Percentiles rank a stretch among this genome's conserved stretches.
Evolutionary conservation across 1,284 basidiomycete genomes (phyloP).

Genomic region (Trichosporon sp.): DNA sequence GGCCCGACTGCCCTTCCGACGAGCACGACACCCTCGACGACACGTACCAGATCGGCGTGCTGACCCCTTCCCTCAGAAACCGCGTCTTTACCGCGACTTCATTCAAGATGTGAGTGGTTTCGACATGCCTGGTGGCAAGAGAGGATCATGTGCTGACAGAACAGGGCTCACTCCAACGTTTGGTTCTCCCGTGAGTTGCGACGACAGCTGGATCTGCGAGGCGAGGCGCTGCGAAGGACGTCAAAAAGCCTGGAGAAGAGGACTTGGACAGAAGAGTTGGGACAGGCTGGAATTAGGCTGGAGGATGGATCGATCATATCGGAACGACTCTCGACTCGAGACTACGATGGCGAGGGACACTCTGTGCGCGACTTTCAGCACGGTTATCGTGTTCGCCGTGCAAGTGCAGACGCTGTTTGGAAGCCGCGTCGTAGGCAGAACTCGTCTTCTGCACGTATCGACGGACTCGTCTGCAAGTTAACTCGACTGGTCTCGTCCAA

Average conservation of each 20-base stretch:
- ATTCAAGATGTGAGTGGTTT: slow-evolving; percentile 32
- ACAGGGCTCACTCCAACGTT: slow-evolving; percentile 59
- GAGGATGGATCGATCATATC: background rate
- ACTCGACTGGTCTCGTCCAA: background rate
- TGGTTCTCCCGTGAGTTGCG: slow-evolving; percentile 57
- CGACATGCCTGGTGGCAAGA: background rate
- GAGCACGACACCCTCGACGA: slow-evolving; percentile 17
- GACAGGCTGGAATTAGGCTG: background rate
- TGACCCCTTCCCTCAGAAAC: slow-evolving; percentile 23
- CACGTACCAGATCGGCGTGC: background rate
- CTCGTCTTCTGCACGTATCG: background rate
- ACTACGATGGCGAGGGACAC: background rate
- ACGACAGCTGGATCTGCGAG: slow-evolving; percentile 13
- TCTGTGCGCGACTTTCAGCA: background rate
- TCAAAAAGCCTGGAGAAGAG: background rate
- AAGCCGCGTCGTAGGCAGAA: background rate
- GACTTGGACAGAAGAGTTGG: background rate
- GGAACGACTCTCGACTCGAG: background rate
- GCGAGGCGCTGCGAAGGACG: background rate
- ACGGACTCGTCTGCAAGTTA: background rate
- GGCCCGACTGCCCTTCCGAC: slow-evolving; percentile 1
- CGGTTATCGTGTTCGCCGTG: background rate
- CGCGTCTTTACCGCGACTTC: slow-evolving; percentile 26
- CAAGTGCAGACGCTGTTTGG: background rate
- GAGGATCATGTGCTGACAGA: slow-evolving; percentile 22